These are phyloP conservation scores for Volvox carteri DNA, from an alignment of 163 green algal species.

Conservation along the genomic window DNA sequence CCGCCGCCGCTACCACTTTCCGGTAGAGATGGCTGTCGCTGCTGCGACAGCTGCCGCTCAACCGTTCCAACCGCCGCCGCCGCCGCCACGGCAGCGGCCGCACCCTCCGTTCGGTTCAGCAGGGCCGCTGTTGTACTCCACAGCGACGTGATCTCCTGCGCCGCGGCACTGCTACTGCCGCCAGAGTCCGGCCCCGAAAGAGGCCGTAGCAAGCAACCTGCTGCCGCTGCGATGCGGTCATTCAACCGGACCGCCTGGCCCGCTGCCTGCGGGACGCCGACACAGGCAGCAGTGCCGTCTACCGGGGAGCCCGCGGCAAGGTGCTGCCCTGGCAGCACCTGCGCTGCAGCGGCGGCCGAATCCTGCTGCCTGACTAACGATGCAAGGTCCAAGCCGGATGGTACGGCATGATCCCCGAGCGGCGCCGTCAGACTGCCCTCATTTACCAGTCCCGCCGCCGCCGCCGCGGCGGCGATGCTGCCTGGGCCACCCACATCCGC, in stretches of 20 bases:
- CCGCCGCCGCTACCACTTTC: background rate
- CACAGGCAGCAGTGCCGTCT: too few relatives aligned
- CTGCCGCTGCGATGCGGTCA: background rate
- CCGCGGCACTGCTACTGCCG: background rate
- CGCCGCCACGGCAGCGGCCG: background rate
- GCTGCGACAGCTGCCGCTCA: background rate
- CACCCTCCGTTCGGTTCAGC: background rate
- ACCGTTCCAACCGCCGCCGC: background rate
- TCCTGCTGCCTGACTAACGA: background rate
- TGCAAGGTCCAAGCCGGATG: background rate
- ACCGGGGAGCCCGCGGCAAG: background rate
- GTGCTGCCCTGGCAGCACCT: background rate
- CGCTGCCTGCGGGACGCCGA: too few relatives aligned
- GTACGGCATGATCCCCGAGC: background rate
- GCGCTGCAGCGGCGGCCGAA: background rate
- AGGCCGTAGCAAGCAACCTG: background rate
- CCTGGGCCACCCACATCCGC: background rate
- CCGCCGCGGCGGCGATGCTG: constrained; percentile 32
- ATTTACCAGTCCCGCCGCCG: background rate
- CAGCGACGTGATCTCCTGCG: background rate
- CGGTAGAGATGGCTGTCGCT: background rate
- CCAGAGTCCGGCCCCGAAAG: background rate
- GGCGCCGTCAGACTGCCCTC: background rate
- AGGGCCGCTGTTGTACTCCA: background rate
- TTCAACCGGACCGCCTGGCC: too few relatives aligned